Base-by-base conservation (phyloP, 2,329 filamentous ascomycete genomes). In the Daldinia sp. region DNA sequence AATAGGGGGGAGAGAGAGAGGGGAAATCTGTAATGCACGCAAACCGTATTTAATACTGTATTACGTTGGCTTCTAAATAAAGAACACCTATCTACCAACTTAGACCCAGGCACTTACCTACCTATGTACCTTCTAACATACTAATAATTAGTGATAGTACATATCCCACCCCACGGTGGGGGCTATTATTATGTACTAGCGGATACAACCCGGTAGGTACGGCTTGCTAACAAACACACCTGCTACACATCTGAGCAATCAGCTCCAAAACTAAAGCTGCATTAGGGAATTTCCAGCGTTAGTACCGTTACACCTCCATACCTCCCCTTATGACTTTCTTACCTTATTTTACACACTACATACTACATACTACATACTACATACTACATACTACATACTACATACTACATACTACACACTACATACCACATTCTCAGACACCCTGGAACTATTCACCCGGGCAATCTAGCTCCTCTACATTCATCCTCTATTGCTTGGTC, bases 81-180 rank as follows among this genome's bases (percentile, higher is more conserved):
- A 61, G 60, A 60, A 39, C 21, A 35, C 17, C 48, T n/a, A n/a
- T n/a, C n/a, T n/a, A n/a, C n/a, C n/a, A n/a, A n/a, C n/a, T n/a
- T n/a, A n/a, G n/a, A 37, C 39, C 3, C 15, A 32, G 30, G 30
- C 7, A 34, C 32, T 8, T 19, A 34, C 30, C 9, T 34, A 39
- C 13, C n/a, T n/a, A n/a, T n/a, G n/a, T n/a, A n/a, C n/a, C n/a
- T n/a, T n/a, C n/a, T n/a, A n/a, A n/a, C n/a, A n/a, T n/a, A n/a
- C n/a, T n/a, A n/a, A n/a, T n/a, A n/a, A n/a, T n/a, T n/a, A n/a
- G n/a, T n/a, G n/a, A n/a, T n/a, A 13, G 21, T 43, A 45, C 39
- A 13, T 50, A 63, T 58, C 53, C 43, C 60, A 58, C 64, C 64
- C 64, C 64, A 67, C 61, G 57, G 64, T 64, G 64, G 61, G 64